Base-by-base conservation (phyloP, 441 rosid genomes). In the Croton laevigatus region DNA sequence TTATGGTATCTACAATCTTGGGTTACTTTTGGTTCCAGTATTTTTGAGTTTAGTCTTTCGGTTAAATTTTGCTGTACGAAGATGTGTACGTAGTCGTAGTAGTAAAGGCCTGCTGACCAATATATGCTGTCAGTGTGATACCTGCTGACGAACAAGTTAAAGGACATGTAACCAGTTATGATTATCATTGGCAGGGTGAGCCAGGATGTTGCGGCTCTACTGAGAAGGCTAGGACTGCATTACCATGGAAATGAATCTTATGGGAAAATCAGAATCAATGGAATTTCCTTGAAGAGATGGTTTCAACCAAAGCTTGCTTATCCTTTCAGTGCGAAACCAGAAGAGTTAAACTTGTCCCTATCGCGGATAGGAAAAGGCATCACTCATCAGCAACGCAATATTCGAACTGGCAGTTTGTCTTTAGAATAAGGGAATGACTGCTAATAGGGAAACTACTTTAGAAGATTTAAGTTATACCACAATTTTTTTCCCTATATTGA, bases 221-320 rank as follows among this genome's bases (percentile, higher is more conserved):
- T 92, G 80, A 86, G 98, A 82, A 87, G 96, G 76, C 68, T 92
- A 67, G 81, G 84, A 40, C 70, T 92, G 70, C 80, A 89, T 44
- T 88, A 87, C 77, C 89, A 89, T 70, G 92, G 98, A 75, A 90
- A 85, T 44, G 97, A 81, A 65, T 88, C 95, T 37, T 80, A 66
- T 45, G 94, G 91, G 38, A 89, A 74, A 72, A 71, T 93, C 75
- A 83, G 89, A 80, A 89, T 93, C 73, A 85, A 74, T 55, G 95
- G 98, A 49, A 86, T 89, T 64, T 73, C 91, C 49, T 72, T 91
- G 72, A 85, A 79, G 79, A 87, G 91, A 75, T 94, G 98, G 97
- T 80, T 94, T 54, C 94, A 81, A 69, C 98, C 96, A 54, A 88
- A 89, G 81, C 88, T 88, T 6, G 81, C 82, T 62, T 86, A 86